phyloP scores from a whole-genome alignment of 441 rosid species.

The Biscutella laevigata region DNA sequence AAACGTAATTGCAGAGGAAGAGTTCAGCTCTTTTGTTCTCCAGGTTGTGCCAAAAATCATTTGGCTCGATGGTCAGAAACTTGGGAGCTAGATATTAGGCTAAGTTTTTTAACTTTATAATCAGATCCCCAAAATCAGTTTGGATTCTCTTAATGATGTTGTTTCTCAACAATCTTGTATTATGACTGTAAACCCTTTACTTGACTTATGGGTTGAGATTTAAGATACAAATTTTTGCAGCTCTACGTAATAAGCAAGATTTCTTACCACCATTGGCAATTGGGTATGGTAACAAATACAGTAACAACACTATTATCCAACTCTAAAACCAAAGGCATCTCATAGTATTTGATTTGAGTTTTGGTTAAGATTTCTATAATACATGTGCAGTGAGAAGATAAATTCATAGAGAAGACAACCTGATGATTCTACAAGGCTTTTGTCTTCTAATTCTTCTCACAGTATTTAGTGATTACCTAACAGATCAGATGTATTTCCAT shows the following conservation, averaged over 20 bases:
- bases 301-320: background rate
- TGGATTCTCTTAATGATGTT: background rate
- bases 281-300: background rate
- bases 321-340: conserved; percentile 16
- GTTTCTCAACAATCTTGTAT: background rate
- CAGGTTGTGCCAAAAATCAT: conserved; percentile 52
- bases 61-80: conserved; percentile 49
- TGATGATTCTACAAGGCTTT: conserved; percentile 18
- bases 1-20: conserved; percentile 49
- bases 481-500: conserved; percentile 11
- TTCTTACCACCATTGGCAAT: background rate
- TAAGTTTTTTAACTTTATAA: background rate
- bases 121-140: background rate
- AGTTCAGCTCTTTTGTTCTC: conserved; percentile 41
- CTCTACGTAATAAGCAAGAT: background rate
- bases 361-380: conserved; percentile 20
- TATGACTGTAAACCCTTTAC: no score
- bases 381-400: conserved; percentile 16
- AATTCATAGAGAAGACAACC: background rate
- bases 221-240: no score
- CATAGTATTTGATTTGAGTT: conserved; percentile 12
- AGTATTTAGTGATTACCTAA: conserved; percentile 19
- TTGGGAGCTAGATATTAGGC: conserved; percentile 14
- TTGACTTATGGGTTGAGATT: no score
- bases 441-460: conserved; percentile 14